These are phyloP conservation scores for Kokia cookei DNA, from an alignment of 441 rosid species.

Conservation along the genomic window DNA sequence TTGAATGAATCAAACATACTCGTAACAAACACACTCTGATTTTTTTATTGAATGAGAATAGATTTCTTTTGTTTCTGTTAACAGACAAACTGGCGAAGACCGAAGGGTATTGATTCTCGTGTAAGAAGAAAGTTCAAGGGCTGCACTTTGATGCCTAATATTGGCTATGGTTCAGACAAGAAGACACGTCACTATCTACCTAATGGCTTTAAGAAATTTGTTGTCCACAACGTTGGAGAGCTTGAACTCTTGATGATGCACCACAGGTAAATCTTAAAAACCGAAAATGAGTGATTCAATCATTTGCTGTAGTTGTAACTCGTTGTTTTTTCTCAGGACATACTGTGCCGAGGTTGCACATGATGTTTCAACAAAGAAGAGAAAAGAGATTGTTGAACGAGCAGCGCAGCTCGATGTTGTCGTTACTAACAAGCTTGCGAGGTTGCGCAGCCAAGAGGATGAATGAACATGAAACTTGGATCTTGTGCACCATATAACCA, in stretches of 20 bases:
- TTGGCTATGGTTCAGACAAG: constrained; percentile 85
- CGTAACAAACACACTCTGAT: too few species aligned
- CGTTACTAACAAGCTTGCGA: constrained; percentile 73
- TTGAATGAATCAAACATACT: too few species aligned
- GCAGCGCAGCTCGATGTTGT: constrained; percentile 83
- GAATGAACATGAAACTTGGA: constrained; percentile 28
- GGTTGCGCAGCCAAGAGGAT: constrained; percentile 88
- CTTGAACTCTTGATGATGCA: constrained; percentile 92
- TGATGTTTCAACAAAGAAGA: constrained; percentile 68
- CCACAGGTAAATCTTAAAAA: constrained; percentile 44
- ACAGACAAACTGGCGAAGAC: constrained; percentile 77
- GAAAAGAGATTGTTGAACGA: constrained; percentile 75
- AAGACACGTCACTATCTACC: constrained; percentile 83
- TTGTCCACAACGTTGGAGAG: constrained; percentile 65
- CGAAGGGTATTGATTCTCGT: constrained; percentile 87
- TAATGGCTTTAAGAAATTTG: constrained; percentile 83
- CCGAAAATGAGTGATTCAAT: not conserved
- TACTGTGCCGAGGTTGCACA: constrained; percentile 90
- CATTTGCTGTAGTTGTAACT: not conserved
- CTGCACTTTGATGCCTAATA: constrained; percentile 82
- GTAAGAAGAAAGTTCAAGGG: constrained; percentile 91
- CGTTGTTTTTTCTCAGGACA: constrained; percentile 36
- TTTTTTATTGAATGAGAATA: too few species aligned
- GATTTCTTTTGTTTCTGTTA: too few species aligned
- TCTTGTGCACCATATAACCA: not conserved